Conservation (phyloP, 2,329 filamentous ascomycete genomes). For the Blastomyces emzantsi region DNA sequence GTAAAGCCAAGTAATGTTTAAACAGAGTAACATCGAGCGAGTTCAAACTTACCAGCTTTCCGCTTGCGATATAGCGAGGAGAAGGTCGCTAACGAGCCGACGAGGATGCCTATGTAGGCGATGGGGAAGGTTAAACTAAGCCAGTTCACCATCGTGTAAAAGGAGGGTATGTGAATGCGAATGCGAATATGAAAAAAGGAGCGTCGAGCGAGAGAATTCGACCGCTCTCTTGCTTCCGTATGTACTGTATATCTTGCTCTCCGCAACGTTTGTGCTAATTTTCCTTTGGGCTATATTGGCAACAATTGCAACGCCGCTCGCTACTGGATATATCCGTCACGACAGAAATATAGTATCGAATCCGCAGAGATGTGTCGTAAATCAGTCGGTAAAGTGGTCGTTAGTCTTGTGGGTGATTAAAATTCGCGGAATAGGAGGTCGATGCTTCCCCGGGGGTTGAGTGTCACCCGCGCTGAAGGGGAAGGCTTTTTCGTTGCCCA, state of each 20-base stretch:
- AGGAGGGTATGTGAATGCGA: not conserved
- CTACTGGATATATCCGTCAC: not conserved
- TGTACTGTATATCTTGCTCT: not conserved
- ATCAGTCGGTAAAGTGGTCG: not conserved
- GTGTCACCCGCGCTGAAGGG: not conserved
- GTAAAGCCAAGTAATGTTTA: not conserved
- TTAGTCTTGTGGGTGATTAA: not conserved
- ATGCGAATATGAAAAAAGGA: not conserved
- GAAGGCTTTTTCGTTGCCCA: not conserved
- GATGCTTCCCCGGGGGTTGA: not conserved
- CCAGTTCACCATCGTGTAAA: conserved; percentile 56
- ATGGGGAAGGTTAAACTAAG: conserved; percentile 76
- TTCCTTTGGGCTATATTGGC: not conserved
- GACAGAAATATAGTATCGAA: not conserved
- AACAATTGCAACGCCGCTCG: not conserved
- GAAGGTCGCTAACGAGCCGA: conserved; percentile 84
- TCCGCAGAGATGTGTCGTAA: not conserved
- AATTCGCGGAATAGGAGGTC: not conserved
- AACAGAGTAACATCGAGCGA: not conserved
- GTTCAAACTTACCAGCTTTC: conserved; percentile 58
- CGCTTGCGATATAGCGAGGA: conserved; percentile 87
- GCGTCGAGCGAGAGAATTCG: not conserved
- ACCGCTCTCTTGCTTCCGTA: not conserved
- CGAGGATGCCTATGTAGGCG: conserved; percentile 78
- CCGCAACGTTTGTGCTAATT: not conserved